Percentiles rank a stretch among this genome's conserved stretches.
phyloP scores from a whole-genome alignment of 1,139 yeast genomes.

The Zygosaccharomyces pseudobailii region DNA sequence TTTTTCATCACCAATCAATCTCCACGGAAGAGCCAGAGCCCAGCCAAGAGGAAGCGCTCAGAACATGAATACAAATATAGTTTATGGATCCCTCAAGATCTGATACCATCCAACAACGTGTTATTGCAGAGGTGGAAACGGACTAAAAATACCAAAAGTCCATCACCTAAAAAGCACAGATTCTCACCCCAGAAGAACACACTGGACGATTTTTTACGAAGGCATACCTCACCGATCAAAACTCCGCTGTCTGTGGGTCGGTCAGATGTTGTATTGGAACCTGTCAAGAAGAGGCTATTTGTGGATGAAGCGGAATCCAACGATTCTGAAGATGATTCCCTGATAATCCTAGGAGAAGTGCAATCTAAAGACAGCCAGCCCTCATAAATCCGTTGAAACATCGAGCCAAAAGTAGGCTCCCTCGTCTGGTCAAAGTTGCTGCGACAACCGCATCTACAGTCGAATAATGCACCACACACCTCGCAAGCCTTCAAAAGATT shows the following conservation, averaged over 20 bases:
- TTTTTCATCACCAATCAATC: conserved; percentile 1
- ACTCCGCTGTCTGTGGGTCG: background rate
- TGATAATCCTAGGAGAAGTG: conserved; percentile 21
- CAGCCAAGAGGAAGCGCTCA: background rate
- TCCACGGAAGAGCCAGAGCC: background rate
- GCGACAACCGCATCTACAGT: no score
- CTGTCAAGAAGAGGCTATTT: conserved; percentile 20
- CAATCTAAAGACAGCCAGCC: background rate
- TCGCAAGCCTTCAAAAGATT: no score
- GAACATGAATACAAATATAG: background rate
- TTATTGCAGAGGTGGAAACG: conserved; percentile 10
- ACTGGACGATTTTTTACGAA: conserved; percentile 23
- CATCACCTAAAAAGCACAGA: conserved; percentile 9
- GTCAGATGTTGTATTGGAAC: conserved; percentile 4
- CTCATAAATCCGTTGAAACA: no score
- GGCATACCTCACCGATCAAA: conserved; percentile 21
- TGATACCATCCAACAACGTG: conserved; percentile 18
- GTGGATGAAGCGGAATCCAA: conserved; percentile 12
- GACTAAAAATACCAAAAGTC: conserved; percentile 2
- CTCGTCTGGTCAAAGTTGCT: no score
- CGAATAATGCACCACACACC: no score
- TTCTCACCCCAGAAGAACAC: conserved; percentile 22
- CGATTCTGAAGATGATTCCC: conserved; percentile 16
- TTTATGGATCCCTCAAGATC: conserved; percentile 24
- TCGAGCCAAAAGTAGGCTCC: no score